Evolutionary conservation across 2,329 filamentous ascomycete species (phyloP), one percentile per base, ranked within the genome.

Genomic region (Myotisia sp.): DNA sequence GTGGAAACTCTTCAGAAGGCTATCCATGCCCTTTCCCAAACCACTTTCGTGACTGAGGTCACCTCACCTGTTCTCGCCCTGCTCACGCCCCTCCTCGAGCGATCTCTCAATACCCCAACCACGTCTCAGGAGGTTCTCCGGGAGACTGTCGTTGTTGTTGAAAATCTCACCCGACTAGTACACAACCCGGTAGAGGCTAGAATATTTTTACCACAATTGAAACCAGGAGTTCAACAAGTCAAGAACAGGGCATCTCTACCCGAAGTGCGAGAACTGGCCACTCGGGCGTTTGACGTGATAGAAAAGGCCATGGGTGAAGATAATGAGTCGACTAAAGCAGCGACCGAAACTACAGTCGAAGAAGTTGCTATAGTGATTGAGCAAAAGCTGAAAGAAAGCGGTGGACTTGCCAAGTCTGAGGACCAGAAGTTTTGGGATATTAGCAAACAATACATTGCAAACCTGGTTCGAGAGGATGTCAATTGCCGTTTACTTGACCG

Each of bases 141-240:
- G 41, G 87, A 94, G 63, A 93, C 90, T 2, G 85, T 92, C 19
- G 85, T 98, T 36, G 92, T 98, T 33, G 81, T 90, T 13, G 90
- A 98, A 64, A 98, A 98, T 63, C 67, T 98, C 64, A 98, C 90
- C 41, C 95, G 93, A 66, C 75, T 98, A 20, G 90, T 98, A 18
- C 90, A 98, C 59, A 86, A 83, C 55, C 90, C 90, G 9, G 75
- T 93, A 40, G 90, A 98, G 65, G 90, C 90, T 21, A 74, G 90
- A 45, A 83, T 83, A 37, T 98, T 98, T 69, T 63, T 98, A 54
- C 90, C 90, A 33, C 94, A 93, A 62, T 68, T 98, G 34, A 80
- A 82, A 52, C 90, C 90, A 27, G 90, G 90, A 71, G 81, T 98
- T 29, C 84, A 94, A 66, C 71, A 70, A 36, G 87, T 98, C 38